These are phyloP conservation scores for Salix udensis DNA, from an alignment of 345 rosid species.

Conservation along the genomic window DNA sequence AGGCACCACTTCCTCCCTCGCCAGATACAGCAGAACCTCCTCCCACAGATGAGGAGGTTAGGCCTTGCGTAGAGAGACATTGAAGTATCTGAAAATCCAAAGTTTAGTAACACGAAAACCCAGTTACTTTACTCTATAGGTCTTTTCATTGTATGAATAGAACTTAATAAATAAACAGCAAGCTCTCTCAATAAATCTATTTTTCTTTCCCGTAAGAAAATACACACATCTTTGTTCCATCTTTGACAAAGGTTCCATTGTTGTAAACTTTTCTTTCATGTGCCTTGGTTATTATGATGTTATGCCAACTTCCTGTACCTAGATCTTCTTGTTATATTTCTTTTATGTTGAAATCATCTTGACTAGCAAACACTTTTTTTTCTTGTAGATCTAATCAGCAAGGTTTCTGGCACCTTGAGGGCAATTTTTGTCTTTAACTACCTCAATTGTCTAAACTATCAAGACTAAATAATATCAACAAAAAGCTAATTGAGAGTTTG, in stretches of 20 bases:
- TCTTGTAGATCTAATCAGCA: background rate
- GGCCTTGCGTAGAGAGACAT: conserved; percentile 75
- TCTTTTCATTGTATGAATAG: background rate
- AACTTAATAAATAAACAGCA: background rate
- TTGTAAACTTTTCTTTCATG: background rate
- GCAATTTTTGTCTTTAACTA: background rate
- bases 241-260: background rate
- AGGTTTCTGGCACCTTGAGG: background rate
- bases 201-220: background rate
- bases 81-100: conserved; percentile 63
- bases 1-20: conserved; percentile 76
- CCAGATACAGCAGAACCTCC: conserved; percentile 64
- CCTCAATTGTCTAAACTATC: background rate
- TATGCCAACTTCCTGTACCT: background rate
- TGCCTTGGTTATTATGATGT: background rate
- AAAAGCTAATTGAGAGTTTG: background rate
- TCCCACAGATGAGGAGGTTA: conserved; percentile 94
- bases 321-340: background rate
- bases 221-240: background rate
- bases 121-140: background rate
- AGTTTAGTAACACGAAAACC: background rate
- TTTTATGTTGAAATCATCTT: background rate
- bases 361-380: background rate
- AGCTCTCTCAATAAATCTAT: background rate
- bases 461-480: background rate